Percentiles rank a stretch among this genome's conserved stretches.
phyloP scores from a whole-genome alignment of 352 stramenopile species.

The Phytophthora podocarpi region DNA sequence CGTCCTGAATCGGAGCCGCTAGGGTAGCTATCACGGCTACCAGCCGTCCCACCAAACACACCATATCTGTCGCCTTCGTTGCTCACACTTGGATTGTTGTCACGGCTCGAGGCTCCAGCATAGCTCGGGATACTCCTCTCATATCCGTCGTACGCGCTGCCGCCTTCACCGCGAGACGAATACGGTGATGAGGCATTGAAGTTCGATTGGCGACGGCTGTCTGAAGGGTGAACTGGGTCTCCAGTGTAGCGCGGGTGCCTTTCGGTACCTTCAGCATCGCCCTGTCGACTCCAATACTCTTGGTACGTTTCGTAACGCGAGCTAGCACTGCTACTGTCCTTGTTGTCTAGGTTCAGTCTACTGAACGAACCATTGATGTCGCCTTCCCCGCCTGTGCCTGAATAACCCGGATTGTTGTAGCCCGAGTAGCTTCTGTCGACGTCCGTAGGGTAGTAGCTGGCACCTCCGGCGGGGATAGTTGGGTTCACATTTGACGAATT shows the following conservation, averaged over 20 bases:
- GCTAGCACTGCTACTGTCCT: not conserved
- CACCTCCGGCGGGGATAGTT: no score
- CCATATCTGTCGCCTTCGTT: not conserved
- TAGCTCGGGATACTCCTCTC: not conserved
- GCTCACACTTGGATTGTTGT: not conserved
- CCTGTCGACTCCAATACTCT: slow-evolving; percentile 27
- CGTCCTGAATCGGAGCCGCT: not conserved
- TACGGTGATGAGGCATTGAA: not conserved
- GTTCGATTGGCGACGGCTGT: not conserved
- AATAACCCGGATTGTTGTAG: slow-evolving; percentile 1
- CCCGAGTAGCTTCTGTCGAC: not conserved
- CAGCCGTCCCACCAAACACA: not conserved
- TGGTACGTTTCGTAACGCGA: slow-evolving; percentile 26
- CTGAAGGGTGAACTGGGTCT: not conserved
- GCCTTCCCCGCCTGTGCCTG: not conserved
- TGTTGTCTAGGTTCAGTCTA: slow-evolving; percentile 16
- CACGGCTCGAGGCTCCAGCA: not conserved
- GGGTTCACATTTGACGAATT: not conserved
- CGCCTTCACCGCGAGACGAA: not conserved
- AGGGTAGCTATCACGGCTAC: slow-evolving; percentile 1
- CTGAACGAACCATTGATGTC: slow-evolving; percentile 7
- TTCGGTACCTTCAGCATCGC: not conserved
- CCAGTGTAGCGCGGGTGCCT: not conserved
- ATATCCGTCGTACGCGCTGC: not conserved
- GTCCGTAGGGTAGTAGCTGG: no score